Base-by-base conservation (phyloP, 768 basidiomycete genomes). In the Amanita thiersii region DNA sequence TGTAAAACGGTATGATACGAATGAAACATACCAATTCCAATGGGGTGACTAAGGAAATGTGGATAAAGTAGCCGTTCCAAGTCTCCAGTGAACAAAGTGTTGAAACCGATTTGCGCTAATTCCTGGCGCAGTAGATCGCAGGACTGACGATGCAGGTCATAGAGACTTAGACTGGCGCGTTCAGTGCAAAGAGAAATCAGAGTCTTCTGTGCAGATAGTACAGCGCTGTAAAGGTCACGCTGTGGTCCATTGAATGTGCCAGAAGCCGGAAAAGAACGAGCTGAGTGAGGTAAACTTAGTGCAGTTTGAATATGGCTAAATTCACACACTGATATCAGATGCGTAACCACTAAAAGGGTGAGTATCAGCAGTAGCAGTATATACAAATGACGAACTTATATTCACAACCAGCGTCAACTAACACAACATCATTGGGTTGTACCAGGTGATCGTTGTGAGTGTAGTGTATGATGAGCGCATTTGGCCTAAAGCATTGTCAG, bases 361-460 rank as follows among this genome's bases (percentile, higher is more conserved):
- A 43, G 47, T 32, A 25, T 32, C 14, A 41, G 23, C 25, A 21
- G 19, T 15, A 49, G 38, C 34, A 47, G 23, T 19, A 32, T 15
- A 20, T 32, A 40, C 26, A 7, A 19, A 36, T 20, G 17, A 29
- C 75, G 41, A 40, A 89, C 88, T 89, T 85, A 64, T 78, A 86
- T 70, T 94, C 91, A 53, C 91, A 92, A 32, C 89, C 92, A 1
- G 91, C 92, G 48, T 97, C 92, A 40, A 97, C 76, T 9, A 96
- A 70, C 11, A 96, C 67, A 50, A 89, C 66, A 51, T 98, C 92
- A 14, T 69, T 77, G 1, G 77, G 61, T 29, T 70, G 66, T 6
- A 93, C 61, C 14, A 85, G 51, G 44, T 87, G 86, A 56, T 94
- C 81, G 58, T 98, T 98, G 12, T 82, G 73, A 0, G 91, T 94